Evolutionary conservation across 768 basidiomycete species (phyloP), one percentile per base, ranked within the genome.

Genomic region (Naganishia kalamii): DNA sequence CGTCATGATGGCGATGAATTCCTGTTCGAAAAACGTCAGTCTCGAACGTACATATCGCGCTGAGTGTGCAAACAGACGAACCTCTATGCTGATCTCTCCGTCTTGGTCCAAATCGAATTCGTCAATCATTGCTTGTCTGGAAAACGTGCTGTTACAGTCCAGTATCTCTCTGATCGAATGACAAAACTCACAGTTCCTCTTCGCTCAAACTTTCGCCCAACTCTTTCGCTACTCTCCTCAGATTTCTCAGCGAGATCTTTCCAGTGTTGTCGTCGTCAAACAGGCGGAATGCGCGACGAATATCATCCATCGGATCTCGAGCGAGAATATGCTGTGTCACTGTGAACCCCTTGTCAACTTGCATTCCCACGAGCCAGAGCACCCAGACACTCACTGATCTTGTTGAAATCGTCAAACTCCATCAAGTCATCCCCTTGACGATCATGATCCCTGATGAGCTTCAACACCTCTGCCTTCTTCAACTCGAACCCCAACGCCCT

Each of bases 71-170:
- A 49, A 29, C 21, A 5, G 49, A 62, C 54, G 23, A 13, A 68
- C 66, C 43, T 68, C 66, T 35, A 68, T 48, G 32, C 86, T 92
- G 77, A 98, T 98, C 81, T 94, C 94, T 30, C 93, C 92, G 70
- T 99, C 96, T 77, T 92, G 88, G 80, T 99, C 96, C 27, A 99
- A 85, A 79, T 99, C 96, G 75, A 99, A 99, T 80, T 99, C 96
- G 72, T 99, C 96, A 74, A 99, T 99, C 96, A 99, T 99, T 25
- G 96, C 96, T 86, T 97, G 92, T 70, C 94, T 97, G 71, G 65
- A 29, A 29, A 4, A 21, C 59, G 13, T 7, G 27, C 33, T 0
- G 30, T 67, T 51, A n/a, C n/a, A n/a, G 41, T 3, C 23, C 47
- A 65, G 60, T 40, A 47, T 43, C 15, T 0, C 0, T 1, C n/a